Base-by-base conservation (phyloP, 2,329 filamentous ascomycete genomes). In the Drechslerella dactyloides region DNA sequence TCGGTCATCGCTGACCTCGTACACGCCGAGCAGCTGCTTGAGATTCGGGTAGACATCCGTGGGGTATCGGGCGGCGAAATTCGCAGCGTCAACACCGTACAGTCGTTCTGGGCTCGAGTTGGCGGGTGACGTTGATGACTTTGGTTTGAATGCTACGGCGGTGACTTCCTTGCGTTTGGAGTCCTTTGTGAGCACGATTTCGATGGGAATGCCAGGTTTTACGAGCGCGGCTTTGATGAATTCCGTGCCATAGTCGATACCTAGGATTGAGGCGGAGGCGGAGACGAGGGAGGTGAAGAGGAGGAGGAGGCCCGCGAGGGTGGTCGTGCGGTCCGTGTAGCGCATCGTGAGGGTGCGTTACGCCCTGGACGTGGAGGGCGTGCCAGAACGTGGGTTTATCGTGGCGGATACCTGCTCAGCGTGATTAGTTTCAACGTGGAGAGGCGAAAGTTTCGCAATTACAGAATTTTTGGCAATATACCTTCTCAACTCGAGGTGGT, bases 171-270 rank as follows among this genome's bases (percentile, higher is more conserved):
- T 99, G 78, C 94, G 89, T 80, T 96, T 90, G 30, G 94, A 97
- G 82, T 99, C 94, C 80, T 97, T 99, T 30, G 93, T 97, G 64
- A 97, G 85, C 79, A 99, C 93, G 75, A 99, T 97, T 76, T 99
- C 94, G 79, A 99, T 90, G 10, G 94, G 94, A 58, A 96, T 93
- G 73, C 94, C 94, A 1, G 94, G 94, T 82, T 97, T 97, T 73
- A 99, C 93, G 46, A 99, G 86, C 13, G 90, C 88, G 27, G 93
- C 93, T 83, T 97, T 99, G 82, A 99, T 90, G 82, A 96, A 97
- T 80, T 96, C 91, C 64, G 94, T 97, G 76, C 94, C 94, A 61
- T 99, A 84, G 81, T 99, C 94, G 77, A 99, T 86, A 74, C 94
- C 94, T 21, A 99, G 83, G 17, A 97, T 93, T 59, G 91, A 91